Evolutionary conservation across 1,284 basidiomycete genomes (phyloP).

Genomic region (Pulveroboletus ridleyi): DNA sequence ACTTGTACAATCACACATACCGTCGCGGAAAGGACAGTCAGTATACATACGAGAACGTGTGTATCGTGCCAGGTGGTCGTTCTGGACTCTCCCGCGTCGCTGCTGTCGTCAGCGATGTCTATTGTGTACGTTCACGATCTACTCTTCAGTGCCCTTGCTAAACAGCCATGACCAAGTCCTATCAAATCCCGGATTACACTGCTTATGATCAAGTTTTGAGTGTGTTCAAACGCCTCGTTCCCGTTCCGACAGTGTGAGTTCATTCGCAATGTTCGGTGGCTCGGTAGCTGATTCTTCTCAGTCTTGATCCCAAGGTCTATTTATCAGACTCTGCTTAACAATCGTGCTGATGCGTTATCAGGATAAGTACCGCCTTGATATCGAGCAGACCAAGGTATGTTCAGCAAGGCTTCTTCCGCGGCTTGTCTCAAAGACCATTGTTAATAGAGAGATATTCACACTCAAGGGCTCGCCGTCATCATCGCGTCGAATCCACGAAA

Average conservation of each 20-base stretch:
- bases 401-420: neutral
- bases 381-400: slow-evolving; percentile 71
- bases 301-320: slow-evolving; percentile 64
- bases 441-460: slow-evolving; percentile 73
- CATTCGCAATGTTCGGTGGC: slow-evolving; percentile 1
- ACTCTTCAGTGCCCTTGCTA: slow-evolving; percentile 6
- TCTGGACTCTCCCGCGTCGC: slow-evolving; percentile 91
- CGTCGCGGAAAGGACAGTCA: slow-evolving; percentile 80
- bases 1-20: slow-evolving; percentile 90
- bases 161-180: slow-evolving; percentile 55
- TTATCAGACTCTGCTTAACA: slow-evolving; percentile 4
- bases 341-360: slow-evolving; percentile 33
- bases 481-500: slow-evolving; percentile 93
- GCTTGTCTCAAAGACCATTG: slow-evolving; percentile 14
- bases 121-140: slow-evolving; percentile 54
- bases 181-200: slow-evolving; percentile 90
- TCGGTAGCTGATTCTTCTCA: slow-evolving; percentile 36
- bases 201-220: slow-evolving; percentile 87
- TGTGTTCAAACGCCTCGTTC: slow-evolving; percentile 89
- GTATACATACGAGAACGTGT: slow-evolving; percentile 92
- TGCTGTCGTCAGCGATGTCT: slow-evolving; percentile 88
- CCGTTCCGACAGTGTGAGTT: slow-evolving; percentile 85
- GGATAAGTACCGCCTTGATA: slow-evolving; percentile 74
- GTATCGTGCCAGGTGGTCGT: slow-evolving; percentile 91
- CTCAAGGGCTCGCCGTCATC: slow-evolving; percentile 86